Percentiles rank a stretch among this genome's conserved stretches.
Conservation (phyloP, 371 early-diverging fungal species). For the Mucor ambiguus region DNA sequence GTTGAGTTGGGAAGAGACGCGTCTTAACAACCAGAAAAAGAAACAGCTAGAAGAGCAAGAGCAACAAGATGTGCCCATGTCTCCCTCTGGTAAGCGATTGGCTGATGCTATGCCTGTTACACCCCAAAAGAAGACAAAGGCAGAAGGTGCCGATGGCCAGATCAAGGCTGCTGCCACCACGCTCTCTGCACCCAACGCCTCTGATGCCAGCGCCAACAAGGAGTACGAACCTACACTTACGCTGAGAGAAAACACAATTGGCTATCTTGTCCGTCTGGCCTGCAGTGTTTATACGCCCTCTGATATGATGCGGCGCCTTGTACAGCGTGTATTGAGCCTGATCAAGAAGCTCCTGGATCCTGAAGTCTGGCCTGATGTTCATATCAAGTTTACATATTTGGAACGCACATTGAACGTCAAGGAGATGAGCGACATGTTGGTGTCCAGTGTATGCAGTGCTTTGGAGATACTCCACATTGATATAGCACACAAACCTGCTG, state of each 20-base stretch:
- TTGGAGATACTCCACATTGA: slow-evolving; percentile 72
- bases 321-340: slow-evolving; percentile 64
- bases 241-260: slow-evolving; percentile 68
- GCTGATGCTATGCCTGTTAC: slow-evolving; percentile 8
- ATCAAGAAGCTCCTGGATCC: slow-evolving; percentile 62
- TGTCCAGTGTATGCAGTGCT: slow-evolving; percentile 58
- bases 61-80: background rate
- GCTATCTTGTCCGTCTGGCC: slow-evolving; percentile 75
- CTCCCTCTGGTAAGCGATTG: slow-evolving; percentile 21
- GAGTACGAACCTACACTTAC: slow-evolving; percentile 58
- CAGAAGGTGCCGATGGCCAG: slow-evolving; percentile 15
- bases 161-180: background rate
- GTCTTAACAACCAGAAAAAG: slow-evolving; percentile 31
- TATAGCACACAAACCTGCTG: slow-evolving; percentile 58
- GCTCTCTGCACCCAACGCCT: background rate
- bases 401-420: slow-evolving; percentile 46
- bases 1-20: slow-evolving; percentile 83
- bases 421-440: slow-evolving; percentile 43
- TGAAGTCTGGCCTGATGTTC: slow-evolving; percentile 64
- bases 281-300: slow-evolving; percentile 64
- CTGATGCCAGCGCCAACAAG: slow-evolving; percentile 11
- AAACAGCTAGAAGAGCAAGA: slow-evolving; percentile 11
- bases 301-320: slow-evolving; percentile 50
- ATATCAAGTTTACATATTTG: slow-evolving; percentile 53
- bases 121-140: slow-evolving; percentile 15